Percentiles rank a stretch among this genome's conserved stretches.
Conservation (phyloP, 2,329 filamentous ascomycete species). For the Neofusicoccum sp. region DNA sequence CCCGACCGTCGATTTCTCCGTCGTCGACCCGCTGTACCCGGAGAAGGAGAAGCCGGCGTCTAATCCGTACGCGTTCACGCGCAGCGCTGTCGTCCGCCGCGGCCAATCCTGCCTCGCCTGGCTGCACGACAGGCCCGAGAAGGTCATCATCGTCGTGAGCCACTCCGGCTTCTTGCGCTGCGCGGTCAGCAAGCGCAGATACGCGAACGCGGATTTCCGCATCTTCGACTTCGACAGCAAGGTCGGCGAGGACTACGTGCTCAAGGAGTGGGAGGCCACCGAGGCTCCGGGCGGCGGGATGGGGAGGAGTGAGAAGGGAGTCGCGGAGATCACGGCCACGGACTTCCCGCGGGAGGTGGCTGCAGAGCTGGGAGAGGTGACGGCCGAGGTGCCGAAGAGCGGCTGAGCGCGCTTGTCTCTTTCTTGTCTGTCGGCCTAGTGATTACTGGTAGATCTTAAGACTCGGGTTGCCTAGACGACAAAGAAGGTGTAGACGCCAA, state of each 20-base stretch:
- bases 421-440: neutral
- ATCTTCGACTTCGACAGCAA: slow-evolving; percentile 60
- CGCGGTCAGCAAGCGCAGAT: slow-evolving; percentile 54
- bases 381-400: slow-evolving; percentile 4
- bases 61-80: slow-evolving; percentile 57
- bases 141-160: slow-evolving; percentile 65
- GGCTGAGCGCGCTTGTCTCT: neutral
- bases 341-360: slow-evolving; percentile 30
- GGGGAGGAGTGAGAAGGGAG: slow-evolving; percentile 50
- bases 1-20: slow-evolving; percentile 59
- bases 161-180: slow-evolving; percentile 66
- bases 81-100: slow-evolving; percentile 57
- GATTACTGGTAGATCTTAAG: neutral
- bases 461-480: neutral
- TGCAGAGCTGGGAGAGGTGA: slow-evolving; percentile 1
- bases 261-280: slow-evolving; percentile 55
- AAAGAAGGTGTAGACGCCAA: neutral
- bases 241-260: slow-evolving; percentile 30
- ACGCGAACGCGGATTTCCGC: slow-evolving; percentile 66
- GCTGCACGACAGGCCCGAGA: slow-evolving; percentile 59
- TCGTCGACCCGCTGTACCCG: slow-evolving; percentile 59
- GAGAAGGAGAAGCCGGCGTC: slow-evolving; percentile 58
- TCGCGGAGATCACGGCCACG: slow-evolving; percentile 23
- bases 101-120: slow-evolving; percentile 55
- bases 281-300: slow-evolving; percentile 52